These are phyloP conservation scores for Colletotrichum liriopes DNA, from an alignment of 2,329 filamentous ascomycete genomes.

Conservation along the genomic window DNA sequence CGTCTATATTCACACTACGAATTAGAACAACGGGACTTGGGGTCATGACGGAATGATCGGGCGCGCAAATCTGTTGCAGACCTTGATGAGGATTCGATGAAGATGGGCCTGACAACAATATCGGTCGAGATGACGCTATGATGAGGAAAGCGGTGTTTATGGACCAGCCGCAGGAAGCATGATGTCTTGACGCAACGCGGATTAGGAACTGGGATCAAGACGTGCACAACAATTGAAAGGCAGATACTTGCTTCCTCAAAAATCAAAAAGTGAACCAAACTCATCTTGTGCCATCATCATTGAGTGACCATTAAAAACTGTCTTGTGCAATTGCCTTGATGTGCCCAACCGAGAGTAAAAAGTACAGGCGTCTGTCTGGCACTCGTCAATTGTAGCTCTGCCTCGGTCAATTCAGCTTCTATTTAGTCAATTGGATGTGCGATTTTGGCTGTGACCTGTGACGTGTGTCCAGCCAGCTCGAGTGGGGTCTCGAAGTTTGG, in stretches of 20 bases:
- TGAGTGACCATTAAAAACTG: too few relatives aligned
- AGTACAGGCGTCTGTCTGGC: too few relatives aligned
- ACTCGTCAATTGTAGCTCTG: background rate
- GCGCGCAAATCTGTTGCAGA: slow-evolving; percentile 18
- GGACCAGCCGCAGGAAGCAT: slow-evolving; percentile 32
- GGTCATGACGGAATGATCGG: slow-evolving; percentile 34
- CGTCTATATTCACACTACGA: slow-evolving; percentile 47
- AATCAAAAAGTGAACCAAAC: slow-evolving; percentile 40
- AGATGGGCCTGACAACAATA: slow-evolving; percentile 36
- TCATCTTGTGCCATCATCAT: too few relatives aligned
- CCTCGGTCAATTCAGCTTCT: background rate
- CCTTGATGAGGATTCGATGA: slow-evolving; percentile 37
- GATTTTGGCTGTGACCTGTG: slow-evolving; percentile 11
- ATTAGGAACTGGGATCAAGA: slow-evolving; percentile 39
- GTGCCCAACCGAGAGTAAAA: too few relatives aligned
- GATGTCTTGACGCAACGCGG: slow-evolving; percentile 38
- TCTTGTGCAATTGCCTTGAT: too few relatives aligned
- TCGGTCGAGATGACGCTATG: slow-evolving; percentile 41
- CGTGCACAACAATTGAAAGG: slow-evolving; percentile 39
- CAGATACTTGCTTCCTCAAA: slow-evolving; percentile 28
- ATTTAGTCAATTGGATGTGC: background rate
- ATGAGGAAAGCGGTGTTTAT: slow-evolving; percentile 42
- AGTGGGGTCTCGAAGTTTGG: background rate
- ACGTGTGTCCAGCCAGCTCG: slow-evolving; percentile 19
- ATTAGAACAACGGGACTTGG: slow-evolving; percentile 41